Percentiles rank a stretch among this genome's conserved stretches.
Conservation (phyloP, 352 stramenopile species). For the Globisporangium spiculum region DNA sequence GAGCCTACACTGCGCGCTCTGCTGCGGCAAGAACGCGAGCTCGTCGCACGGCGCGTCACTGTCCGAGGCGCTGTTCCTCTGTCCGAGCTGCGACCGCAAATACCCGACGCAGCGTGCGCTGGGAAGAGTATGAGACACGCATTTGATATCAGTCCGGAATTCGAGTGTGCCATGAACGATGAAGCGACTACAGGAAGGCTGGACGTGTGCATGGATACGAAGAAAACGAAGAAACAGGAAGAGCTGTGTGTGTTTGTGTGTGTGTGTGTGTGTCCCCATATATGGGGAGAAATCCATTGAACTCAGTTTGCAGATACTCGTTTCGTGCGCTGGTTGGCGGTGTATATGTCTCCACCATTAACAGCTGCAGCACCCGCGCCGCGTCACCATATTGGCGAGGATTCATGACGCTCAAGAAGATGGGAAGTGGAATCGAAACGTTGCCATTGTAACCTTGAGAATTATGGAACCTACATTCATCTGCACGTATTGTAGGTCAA, state of each 20-base stretch:
- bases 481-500: not conserved
- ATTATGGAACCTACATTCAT: too few species aligned
- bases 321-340: not conserved
- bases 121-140: conserved; percentile 41
- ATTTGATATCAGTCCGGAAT: not conserved
- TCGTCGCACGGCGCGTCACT: conserved; percentile 20
- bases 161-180: not conserved
- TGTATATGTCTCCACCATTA: not conserved
- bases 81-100: conserved; percentile 72
- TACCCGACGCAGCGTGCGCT: conserved; percentile 81
- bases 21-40: conserved; percentile 38
- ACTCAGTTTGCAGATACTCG: not conserved
- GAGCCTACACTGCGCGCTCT: conserved; percentile 68
- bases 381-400: not conserved
- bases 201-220: not conserved
- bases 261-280: not conserved
- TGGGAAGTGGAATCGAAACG: too few species aligned
- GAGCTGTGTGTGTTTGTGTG: not conserved
- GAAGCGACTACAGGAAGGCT: not conserved
- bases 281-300: not conserved
- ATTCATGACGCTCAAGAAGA: not conserved
- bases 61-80: conserved; percentile 65
- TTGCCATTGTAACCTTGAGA: too few species aligned
- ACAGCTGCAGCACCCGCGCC: not conserved
- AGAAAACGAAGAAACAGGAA: conserved; percentile 6